Percentiles rank a stretch among this genome's conserved stretches.
Evolutionary conservation across 805 yeast species (phyloP).

Genomic region (Komagataella pseudopastoris): DNA sequence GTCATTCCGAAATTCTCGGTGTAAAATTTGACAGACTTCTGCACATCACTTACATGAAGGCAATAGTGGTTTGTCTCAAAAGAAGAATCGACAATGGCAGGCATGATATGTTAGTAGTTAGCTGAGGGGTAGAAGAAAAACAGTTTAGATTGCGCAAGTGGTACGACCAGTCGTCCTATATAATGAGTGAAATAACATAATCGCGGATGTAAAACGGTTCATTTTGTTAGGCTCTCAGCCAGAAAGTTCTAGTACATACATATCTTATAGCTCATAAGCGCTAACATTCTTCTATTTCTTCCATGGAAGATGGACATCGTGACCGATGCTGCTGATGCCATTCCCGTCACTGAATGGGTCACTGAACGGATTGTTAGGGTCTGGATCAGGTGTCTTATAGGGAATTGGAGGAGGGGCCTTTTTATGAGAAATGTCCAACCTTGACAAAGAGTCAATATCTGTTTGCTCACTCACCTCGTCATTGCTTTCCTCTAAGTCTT

Average conservation of each 20-base stretch:
- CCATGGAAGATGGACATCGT: not conserved
- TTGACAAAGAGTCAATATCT: not conserved
- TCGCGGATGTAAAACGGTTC: not conserved
- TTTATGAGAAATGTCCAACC: not conserved
- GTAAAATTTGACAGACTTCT: conserved; percentile 61
- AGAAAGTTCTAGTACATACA: not conserved
- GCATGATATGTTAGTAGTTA: conserved; percentile 1
- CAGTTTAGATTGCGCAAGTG: not conserved
- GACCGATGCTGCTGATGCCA: not conserved
- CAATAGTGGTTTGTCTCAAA: conserved; percentile 54
- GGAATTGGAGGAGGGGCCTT: not conserved
- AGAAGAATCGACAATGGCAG: conserved; percentile 15
- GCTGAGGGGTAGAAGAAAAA: not conserved
- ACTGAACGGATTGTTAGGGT: not conserved
- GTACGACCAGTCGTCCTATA: not conserved
- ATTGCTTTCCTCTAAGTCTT: conserved; percentile 14
- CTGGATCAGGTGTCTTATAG: not conserved
- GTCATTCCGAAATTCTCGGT: conserved; percentile 62
- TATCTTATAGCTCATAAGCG: not conserved
- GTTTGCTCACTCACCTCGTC: not conserved
- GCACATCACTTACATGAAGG: conserved; percentile 74
- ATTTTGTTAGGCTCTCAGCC: not conserved
- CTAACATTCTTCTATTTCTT: not conserved
- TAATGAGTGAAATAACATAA: not conserved
- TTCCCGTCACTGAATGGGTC: not conserved